Conservation (phyloP, 441 rosid genomes). For the Pelargonium cotyledonis region DNA sequence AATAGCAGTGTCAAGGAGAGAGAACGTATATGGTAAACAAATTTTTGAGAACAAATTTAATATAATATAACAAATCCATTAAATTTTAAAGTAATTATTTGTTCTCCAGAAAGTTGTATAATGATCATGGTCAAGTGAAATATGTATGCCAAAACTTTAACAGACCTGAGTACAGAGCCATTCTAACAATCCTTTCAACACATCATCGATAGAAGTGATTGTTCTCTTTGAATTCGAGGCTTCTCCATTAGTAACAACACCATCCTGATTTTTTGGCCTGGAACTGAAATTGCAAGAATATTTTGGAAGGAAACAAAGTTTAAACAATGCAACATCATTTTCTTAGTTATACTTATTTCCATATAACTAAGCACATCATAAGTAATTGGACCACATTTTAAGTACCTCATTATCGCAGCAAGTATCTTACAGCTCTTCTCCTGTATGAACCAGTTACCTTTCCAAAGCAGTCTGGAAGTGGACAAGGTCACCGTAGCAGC, state of each 20-base stretch:
- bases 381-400: not conserved
- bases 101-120: not conserved
- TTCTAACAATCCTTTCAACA: constrained; percentile 80
- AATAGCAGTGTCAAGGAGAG: not conserved
- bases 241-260: constrained; percentile 43
- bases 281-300: constrained; percentile 40
- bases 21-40: not conserved
- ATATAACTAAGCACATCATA: not conserved
- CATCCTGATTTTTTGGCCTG: constrained; percentile 55
- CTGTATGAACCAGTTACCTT: constrained; percentile 91
- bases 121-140: not conserved
- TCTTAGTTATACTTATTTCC: not conserved
- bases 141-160: constrained; percentile 1
- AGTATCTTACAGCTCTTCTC: constrained; percentile 97
- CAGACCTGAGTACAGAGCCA: constrained; percentile 95
- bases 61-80: not conserved
- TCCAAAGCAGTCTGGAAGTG: constrained; percentile 78
- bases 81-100: not conserved
- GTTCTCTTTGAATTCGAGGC: constrained; percentile 66
- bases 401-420: constrained; percentile 71
- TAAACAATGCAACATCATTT: not conserved
- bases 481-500: constrained; percentile 12
- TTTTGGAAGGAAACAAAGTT: not conserved
- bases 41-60: not conserved
- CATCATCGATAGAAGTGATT: constrained; percentile 61